Conservation (phyloP, 352 stramenopile genomes). For the Globisporangium lucens region DNA sequence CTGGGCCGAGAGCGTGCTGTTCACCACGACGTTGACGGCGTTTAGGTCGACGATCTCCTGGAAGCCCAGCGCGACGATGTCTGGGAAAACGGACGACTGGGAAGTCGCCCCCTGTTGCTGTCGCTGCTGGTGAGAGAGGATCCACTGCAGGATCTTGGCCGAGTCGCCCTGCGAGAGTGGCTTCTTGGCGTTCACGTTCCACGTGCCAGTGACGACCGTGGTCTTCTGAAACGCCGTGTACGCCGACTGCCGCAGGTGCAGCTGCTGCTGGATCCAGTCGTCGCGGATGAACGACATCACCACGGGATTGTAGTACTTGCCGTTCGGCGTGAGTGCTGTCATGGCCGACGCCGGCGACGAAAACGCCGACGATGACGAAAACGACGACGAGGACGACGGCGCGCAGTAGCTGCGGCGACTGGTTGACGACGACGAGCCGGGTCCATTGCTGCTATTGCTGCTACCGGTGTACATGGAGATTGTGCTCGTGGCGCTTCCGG, state of each 20-base stretch:
- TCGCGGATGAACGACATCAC: constrained; percentile 86
- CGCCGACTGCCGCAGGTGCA: constrained; percentile 48
- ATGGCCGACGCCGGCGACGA: not conserved
- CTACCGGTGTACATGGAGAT: constrained; percentile 5
- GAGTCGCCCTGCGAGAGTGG: constrained; percentile 65
- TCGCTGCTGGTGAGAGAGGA: constrained; percentile 19
- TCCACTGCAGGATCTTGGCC: constrained; percentile 63
- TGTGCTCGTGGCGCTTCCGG: constrained; percentile 2
- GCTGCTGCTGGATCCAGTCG: constrained; percentile 85
- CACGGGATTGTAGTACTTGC: constrained; percentile 76
- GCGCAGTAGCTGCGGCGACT: constrained; percentile 7
- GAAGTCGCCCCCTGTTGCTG: not conserved
- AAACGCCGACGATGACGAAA: not conserved
- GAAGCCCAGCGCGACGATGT: constrained; percentile 83
- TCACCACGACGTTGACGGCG: constrained; percentile 98
- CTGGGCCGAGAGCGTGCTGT: constrained; percentile 91
- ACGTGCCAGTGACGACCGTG: constrained; percentile 88
- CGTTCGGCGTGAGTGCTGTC: constrained; percentile 30
- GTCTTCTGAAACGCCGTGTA: constrained; percentile 71
- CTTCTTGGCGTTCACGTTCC: constrained; percentile 99
- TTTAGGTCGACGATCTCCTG: constrained; percentile 99
- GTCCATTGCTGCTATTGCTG: not conserved
- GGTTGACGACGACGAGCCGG: constrained; percentile 2
- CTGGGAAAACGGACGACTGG: constrained; percentile 24
- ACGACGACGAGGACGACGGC: not conserved